Evolutionary conservation across 148 eudicot genomes (phyloP).

Genomic region (Rhododendron henanense): DNA sequence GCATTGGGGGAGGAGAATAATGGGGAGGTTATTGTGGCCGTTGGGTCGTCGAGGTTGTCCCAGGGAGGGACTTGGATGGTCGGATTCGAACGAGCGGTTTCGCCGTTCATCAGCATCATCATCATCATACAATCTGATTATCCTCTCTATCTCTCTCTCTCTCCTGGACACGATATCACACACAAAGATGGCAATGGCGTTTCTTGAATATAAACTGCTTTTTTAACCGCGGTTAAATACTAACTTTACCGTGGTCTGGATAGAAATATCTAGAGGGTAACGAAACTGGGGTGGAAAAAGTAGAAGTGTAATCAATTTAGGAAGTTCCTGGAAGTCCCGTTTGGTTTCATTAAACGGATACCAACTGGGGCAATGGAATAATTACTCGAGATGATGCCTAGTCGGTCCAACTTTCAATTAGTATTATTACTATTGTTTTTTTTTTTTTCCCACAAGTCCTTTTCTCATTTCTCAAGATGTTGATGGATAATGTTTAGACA

Average conservation of each 20-base stretch:
- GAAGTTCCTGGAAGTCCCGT: too few species aligned
- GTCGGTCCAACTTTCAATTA: too few species aligned
- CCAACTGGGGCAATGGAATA: too few species aligned
- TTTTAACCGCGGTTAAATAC: background rate
- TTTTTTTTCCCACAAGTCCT: too few species aligned
- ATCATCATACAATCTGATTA: background rate
- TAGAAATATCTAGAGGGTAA: background rate
- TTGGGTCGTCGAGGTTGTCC: conserved; percentile 50
- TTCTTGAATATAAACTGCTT: background rate
- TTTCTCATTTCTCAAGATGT: too few species aligned
- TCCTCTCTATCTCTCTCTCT: background rate
- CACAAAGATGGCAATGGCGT: background rate
- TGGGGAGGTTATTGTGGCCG: conserved; percentile 13
- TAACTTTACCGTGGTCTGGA: background rate
- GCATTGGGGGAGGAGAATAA: background rate
- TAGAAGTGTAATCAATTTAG: too few species aligned
- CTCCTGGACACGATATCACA: too few species aligned
- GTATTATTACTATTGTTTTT: too few species aligned
- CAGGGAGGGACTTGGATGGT: conserved; percentile 58
- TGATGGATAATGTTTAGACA: too few species aligned
- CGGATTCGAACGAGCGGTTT: conserved; percentile 40
- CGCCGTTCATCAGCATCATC: conserved; percentile 34
- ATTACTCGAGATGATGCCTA: too few species aligned
- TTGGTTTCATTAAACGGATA: too few species aligned
- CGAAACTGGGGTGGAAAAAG: too few species aligned